Evolutionary conservation across 1,139 yeast genomes (phyloP), one percentile per base, ranked within the genome.

Genomic region (Zygosaccharomyces pseudobailii): DNA sequence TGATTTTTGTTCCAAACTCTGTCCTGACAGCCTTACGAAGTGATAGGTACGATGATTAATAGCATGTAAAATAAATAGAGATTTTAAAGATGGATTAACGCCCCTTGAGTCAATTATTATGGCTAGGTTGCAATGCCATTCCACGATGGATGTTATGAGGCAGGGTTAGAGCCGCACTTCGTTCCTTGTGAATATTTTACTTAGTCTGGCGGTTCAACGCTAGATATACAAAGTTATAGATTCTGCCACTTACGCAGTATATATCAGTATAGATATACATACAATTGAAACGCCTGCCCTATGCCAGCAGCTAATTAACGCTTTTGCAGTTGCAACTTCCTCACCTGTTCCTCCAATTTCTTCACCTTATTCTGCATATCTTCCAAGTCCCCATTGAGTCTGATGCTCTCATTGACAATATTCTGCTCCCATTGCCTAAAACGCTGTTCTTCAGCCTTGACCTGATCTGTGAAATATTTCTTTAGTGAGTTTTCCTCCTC

Each of bases 381-480:
- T 62, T 90, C 97, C 63, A 94, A 78, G 69, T 92, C 98, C 69
- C 84, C 87, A 71, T 92, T 92, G 67, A 94, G 78, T 68, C 96
- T 82, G 70, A 89, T 88, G 71, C 97, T 84, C 72, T 90, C 97
- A 58, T 87, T 87, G 55, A 89, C 94, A 59, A 92, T 87, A 66
- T 90, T 90, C 58, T 89, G 87, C 71, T 90, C 97, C 97, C 98
- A 92, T 73, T 90, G 96, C 74, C 95, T 84, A 72, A 92, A 94
- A 66, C 98, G 79, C 63, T 87, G 95, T 65, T 94, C 98, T 71
- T 92, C 98, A 42, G 88, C 87, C 72, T 90, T 89, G 54, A 94
- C 96, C 72, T 92, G 97, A 67, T 90, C 97, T n/a, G 97, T 92
- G 71, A 92, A 92, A 68, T 87, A 86, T 70, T 87, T 85, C 78